phyloP scores from a whole-genome alignment of 2,329 filamentous ascomycete genomes.

The Fusarium kyushuense region DNA sequence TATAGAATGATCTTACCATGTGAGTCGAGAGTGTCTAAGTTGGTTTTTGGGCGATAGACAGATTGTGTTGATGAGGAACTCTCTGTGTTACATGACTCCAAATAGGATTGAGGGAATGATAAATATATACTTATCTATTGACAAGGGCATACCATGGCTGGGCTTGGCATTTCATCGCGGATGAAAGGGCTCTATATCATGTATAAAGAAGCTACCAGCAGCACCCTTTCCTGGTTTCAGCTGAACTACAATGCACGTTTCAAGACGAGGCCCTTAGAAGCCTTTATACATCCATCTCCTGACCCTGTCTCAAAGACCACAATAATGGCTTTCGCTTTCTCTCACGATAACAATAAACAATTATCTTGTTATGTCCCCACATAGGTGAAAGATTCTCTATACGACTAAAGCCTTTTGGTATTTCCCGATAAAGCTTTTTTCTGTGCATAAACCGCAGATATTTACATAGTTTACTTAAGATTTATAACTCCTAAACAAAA shows the following conservation, averaged over 20 bases:
- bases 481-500: too few species aligned
- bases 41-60: rapidly evolving
- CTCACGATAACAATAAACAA: background rate
- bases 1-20: background rate
- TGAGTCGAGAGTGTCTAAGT: background rate
- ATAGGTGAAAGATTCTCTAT: too few species aligned
- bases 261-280: background rate
- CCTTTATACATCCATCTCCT: background rate
- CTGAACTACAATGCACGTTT: background rate
- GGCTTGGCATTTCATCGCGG: background rate
- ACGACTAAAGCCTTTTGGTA: too few species aligned
- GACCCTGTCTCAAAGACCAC: background rate
- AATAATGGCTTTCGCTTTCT: background rate
- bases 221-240: background rate
- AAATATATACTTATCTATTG: rapidly evolving
- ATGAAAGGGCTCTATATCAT: background rate
- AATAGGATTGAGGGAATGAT: background rate
- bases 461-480: too few species aligned
- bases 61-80: background rate
- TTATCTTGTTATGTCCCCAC: too few species aligned
- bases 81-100: background rate
- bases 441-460: too few species aligned
- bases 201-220: rapidly evolving
- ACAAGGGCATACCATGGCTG: too few species aligned
- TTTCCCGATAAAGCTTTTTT: too few species aligned